Evolutionary conservation across 352 stramenopile genomes (phyloP).

Genomic region (Pythium sukuiense): DNA sequence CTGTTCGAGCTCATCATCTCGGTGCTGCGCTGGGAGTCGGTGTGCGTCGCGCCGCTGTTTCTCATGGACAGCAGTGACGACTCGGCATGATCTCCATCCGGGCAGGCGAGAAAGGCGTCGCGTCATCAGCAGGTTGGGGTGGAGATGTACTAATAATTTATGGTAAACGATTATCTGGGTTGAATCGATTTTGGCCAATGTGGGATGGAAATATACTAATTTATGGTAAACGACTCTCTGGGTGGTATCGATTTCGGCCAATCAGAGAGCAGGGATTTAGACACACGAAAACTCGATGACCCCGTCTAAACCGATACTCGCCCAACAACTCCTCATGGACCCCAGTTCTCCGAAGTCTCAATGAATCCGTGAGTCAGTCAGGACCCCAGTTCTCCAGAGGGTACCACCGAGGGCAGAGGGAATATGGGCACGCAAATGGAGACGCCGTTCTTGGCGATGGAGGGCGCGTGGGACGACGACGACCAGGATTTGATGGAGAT

Average conservation of each 20-base stretch:
- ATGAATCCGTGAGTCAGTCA: too few relatives aligned
- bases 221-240: too few relatives aligned
- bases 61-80: constrained; percentile 5
- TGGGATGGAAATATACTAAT: background rate
- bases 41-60: constrained; percentile 29
- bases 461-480: constrained; percentile 25
- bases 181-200: background rate
- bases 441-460: constrained; percentile 1
- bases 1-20: constrained; percentile 68
- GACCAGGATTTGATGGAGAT: constrained; percentile 33
- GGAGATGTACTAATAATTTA: constrained; percentile 9
- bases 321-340: constrained; percentile 6
- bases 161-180: background rate
- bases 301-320: background rate
- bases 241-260: too few relatives aligned
- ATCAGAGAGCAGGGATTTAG: too few relatives aligned
- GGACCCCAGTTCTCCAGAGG: too few relatives aligned
- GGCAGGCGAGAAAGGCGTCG: background rate
- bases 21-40: constrained; percentile 54
- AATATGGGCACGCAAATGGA: constrained; percentile 10
- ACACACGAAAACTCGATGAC: background rate
- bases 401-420: background rate
- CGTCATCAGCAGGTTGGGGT: background rate
- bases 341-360: background rate
- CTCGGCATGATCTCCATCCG: background rate